Percentiles rank a stretch among this genome's conserved stretches.
phyloP scores from a whole-genome alignment of 805 yeast species.

The Pichia cephalocereana region DNA sequence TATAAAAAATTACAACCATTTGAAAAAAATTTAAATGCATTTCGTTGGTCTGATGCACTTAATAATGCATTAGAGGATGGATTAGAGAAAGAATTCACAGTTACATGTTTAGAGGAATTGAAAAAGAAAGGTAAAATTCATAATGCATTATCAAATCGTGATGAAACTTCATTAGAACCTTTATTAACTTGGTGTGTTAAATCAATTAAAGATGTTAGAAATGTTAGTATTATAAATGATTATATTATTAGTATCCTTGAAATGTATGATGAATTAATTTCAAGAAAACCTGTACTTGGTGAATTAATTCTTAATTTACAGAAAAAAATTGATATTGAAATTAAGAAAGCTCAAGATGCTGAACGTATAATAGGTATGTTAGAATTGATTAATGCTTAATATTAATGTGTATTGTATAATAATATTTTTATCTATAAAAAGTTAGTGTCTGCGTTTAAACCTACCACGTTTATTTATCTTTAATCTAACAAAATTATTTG shows the following conservation, averaged over 20 bases:
- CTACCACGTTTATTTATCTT: slow-evolving; percentile 24
- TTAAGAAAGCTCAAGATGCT: slow-evolving; percentile 76
- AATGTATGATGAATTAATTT: slow-evolving; percentile 67
- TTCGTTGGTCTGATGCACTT: slow-evolving; percentile 88
- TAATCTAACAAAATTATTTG: slow-evolving; percentile 28
- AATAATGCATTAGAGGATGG: slow-evolving; percentile 70
- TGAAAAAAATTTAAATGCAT: slow-evolving; percentile 77
- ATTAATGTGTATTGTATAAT: background rate
- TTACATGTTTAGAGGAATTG: slow-evolving; percentile 78
- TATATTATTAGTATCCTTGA: slow-evolving; percentile 61
- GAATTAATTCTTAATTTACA: slow-evolving; percentile 56
- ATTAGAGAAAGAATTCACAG: slow-evolving; percentile 66
- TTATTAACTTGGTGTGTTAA: slow-evolving; percentile 74
- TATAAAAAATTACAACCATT: slow-evolving; percentile 64
- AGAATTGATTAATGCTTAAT: slow-evolving; percentile 58
- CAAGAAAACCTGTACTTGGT: slow-evolving; percentile 66
- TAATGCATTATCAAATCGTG: slow-evolving; percentile 72
- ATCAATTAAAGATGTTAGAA: slow-evolving; percentile 70
- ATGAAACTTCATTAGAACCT: slow-evolving; percentile 75
- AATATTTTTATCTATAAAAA: background rate
- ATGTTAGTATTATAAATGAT: slow-evolving; percentile 54
- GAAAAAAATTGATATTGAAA: slow-evolving; percentile 57
- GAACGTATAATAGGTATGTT: slow-evolving; percentile 90
- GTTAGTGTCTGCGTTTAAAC: slow-evolving; percentile 16
- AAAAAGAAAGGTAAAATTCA: slow-evolving; percentile 83